These are phyloP conservation scores for Podila epicladia DNA, from an alignment of 192 early-diverging fungal genomes.

Conservation along the genomic window DNA sequence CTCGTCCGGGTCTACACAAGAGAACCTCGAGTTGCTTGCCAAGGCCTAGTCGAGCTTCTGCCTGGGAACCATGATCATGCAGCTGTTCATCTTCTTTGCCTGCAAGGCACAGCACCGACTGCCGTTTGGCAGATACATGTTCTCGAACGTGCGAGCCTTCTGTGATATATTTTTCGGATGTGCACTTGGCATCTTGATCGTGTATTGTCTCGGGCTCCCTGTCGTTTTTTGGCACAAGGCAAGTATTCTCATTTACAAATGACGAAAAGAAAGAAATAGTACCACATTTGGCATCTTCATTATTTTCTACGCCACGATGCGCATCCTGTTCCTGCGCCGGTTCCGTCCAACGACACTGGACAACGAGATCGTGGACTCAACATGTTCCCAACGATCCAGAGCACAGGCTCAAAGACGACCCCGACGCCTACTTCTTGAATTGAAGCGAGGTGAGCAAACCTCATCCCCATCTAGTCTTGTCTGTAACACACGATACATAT, in stretches of 20 bases:
- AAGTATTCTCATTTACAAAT: background rate
- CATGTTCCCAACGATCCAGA: conserved; percentile 44
- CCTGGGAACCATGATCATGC: conserved; percentile 81
- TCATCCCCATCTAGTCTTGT: no score
- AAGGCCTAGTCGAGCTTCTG: conserved; percentile 85
- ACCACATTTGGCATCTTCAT: conserved; percentile 83
- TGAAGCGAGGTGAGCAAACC: background rate
- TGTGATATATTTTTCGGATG: conserved; percentile 71
- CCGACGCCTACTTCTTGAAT: background rate
- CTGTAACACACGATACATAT: no score
- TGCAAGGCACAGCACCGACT: conserved; percentile 83
- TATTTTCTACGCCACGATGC: conserved; percentile 76
- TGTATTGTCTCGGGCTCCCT: conserved; percentile 87
- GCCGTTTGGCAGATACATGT: conserved; percentile 84
- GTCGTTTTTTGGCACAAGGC: conserved; percentile 80
- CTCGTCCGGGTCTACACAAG: background rate
- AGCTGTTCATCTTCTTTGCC: conserved; percentile 95
- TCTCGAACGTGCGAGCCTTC: conserved; percentile 80
- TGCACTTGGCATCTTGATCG: conserved; percentile 73
- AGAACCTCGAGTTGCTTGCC: conserved; percentile 65
- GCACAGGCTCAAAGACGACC: conserved; percentile 29
- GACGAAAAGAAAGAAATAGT: no score
- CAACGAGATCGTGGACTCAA: conserved; percentile 82
- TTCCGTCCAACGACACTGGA: conserved; percentile 72
- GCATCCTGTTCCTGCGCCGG: conserved; percentile 70